A percentile compares a stretch with the other conserved stretches of the same genome.
Evolutionary conservation across 2,329 filamentous ascomycete species (phyloP).

Genomic region (Xylaria sp.): DNA sequence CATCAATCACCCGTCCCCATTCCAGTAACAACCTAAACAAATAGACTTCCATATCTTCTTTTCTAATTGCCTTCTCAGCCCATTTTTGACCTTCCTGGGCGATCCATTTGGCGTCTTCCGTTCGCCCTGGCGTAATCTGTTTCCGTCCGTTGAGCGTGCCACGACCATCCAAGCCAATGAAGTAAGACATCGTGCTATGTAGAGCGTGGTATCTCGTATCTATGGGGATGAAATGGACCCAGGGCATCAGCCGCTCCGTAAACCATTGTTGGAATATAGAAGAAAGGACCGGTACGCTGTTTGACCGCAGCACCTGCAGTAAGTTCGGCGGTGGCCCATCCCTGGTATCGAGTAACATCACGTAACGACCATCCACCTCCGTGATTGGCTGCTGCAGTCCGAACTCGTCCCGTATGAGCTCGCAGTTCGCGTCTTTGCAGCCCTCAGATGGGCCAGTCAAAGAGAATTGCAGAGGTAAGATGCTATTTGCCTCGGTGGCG

Average conservation of each 20-base stretch:
- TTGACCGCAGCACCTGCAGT: constrained; percentile 72
- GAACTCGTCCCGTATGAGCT: constrained; percentile 64
- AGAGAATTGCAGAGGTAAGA: constrained; percentile 66
- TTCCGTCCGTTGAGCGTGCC: constrained; percentile 58
- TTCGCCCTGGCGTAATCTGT: constrained; percentile 60
- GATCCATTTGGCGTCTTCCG: constrained; percentile 71
- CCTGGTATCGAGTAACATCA: constrained; percentile 78
- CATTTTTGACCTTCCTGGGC: constrained; percentile 73
- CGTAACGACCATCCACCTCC: constrained; percentile 74
- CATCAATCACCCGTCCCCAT: constrained; percentile 77
- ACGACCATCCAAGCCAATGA: constrained; percentile 66
- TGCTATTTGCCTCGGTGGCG: constrained; percentile 63
- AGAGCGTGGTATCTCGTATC: constrained; percentile 79
- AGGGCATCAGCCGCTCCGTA: constrained; percentile 77
- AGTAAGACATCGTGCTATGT: constrained; percentile 80
- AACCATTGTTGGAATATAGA: constrained; percentile 84
- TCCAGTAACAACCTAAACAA: constrained; percentile 81
- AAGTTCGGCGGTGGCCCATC: constrained; percentile 71
- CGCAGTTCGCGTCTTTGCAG: constrained; percentile 64
- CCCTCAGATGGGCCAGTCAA: constrained; percentile 67
- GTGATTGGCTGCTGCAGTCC: constrained; percentile 62
- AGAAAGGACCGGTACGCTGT: constrained; percentile 75
- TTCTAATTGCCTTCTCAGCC: constrained; percentile 70
- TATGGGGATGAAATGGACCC: constrained; percentile 84
- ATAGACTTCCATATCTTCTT: constrained; percentile 84